Evolutionary conservation across 257 asterid species (phyloP), one percentile per base, ranked within the genome.

Genomic region (Solanum microdontum): DNA sequence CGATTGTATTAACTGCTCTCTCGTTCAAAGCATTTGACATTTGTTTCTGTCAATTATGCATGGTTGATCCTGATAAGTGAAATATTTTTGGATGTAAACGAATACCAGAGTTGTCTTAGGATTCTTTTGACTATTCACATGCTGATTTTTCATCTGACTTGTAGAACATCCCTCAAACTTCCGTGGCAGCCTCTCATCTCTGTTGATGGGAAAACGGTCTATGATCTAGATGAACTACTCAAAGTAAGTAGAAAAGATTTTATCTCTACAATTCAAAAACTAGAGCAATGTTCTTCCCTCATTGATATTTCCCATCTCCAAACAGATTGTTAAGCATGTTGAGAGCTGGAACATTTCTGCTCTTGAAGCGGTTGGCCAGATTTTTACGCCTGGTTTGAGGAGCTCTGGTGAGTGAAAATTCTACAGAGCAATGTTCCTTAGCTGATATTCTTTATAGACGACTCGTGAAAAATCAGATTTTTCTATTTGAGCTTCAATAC

Each of bases 281-380:
- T 68, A 36, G 14, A 86, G 26, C 39, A 55, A 37, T 36, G 60
- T 23, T 14, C 82, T 84, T 15, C 48, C 83, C 85, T 82, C 70
- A 19, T 48, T 82, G 40, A 82, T 48, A 28, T 5, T 75, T 83
- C 55, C 45, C 0, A 83, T 86, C 60, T 68, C 55, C 82, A 8
- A 34, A 84, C 92, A 95, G 98, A 90, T 96, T 66, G 91, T 91
- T 30, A 91, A 92, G 94, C 98, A 96, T 86, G 96, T 90, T 30
- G 98, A 96, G 93, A 90, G 92, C 86, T 96, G 98, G 98, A 88
- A 90, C 55, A 87, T 94, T 48, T 94, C 97, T 83, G 98, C 98
- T 73, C 62, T 94, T 83, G 96, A 94, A 91, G 98, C 98, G 23
- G 80, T 95, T 86, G 87, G 92, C 87, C 98, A 94, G 93, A 91